Evolutionary conservation across 257 asterid species (phyloP), one percentile per base, ranked within the genome.

Genomic region (Przewalskia tangutica): DNA sequence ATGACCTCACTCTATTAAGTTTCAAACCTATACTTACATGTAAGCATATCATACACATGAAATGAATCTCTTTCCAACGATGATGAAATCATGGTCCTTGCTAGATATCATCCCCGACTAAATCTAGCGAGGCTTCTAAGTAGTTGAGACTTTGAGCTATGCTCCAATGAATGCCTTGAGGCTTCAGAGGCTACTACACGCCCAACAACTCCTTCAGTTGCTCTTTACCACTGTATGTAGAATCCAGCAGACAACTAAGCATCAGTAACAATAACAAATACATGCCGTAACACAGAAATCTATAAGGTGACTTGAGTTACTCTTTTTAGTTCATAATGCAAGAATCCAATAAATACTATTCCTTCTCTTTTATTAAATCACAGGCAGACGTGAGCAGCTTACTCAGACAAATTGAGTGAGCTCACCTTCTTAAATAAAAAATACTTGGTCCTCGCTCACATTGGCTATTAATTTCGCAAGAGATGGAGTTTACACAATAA

Each of bases 151-250:
- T 38, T 70, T 48, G 60, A 13, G 79, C 44, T 48, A 73, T 23
- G 42, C 79, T 48, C 20, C 79, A 13, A 73, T 48, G 44, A 73
- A 48, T 6, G 60, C 2, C 60, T 48, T 0, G 7, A 50, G 42
- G 79, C 2, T 48, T 73, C 79, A 65, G 7, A 44, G 1, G 2
- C 84, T 82, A 73, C 84, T 60, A 27, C 62, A 73, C 36, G 46
- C 40, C 20, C 77, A 17, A 18, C 76, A 59, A 73, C 23, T 70
- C 55, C 84, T 48, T 82, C 66, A 82, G 46, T 32, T 73, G 53
- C 48, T 82, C 84, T 58, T 82, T 82, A 70, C 81, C 50, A 59
- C 84, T 73, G 84, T 67, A 82, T 55, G 0, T 18, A 8, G 75
- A 70, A 81, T 11, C 18, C 81, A 46, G 40, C 75, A 81, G 59